Conservation (phyloP, 352 stramenopile species). For the Thalassiosira delicatula region DNA sequence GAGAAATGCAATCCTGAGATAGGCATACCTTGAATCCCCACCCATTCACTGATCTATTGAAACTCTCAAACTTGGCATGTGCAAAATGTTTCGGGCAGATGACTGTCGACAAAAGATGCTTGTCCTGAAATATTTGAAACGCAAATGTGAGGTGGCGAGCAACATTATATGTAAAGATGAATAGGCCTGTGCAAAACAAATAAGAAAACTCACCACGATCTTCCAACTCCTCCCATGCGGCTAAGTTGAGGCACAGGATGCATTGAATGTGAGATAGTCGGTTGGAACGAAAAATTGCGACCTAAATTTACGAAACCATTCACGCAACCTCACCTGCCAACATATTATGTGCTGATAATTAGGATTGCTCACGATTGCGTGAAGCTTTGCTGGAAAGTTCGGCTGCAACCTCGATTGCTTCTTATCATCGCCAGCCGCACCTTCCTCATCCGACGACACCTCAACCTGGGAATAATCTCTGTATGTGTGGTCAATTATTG, state of each 20-base stretch:
- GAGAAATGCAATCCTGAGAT: no score
- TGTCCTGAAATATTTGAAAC: no score
- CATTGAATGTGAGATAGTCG: not conserved
- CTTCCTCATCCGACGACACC: no score
- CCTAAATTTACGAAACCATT: not conserved
- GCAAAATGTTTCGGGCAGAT: slow-evolving; percentile 87
- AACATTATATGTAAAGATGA: no score
- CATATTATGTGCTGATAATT: slow-evolving; percentile 29
- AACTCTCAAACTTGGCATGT: slow-evolving; percentile 67
- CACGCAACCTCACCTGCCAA: slow-evolving; percentile 38
- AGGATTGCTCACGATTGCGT: slow-evolving; percentile 35
- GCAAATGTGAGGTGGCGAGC: no score
- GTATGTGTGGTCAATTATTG: slow-evolving; percentile 31
- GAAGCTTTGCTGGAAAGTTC: slow-evolving; percentile 44
- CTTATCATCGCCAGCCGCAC: slow-evolving; percentile 13
- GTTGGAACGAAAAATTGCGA: not conserved
- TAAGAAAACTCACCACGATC: no score
- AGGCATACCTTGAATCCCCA: slow-evolving; percentile 75
- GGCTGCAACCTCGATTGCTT: slow-evolving; percentile 33
- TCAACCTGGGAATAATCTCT: slow-evolving; percentile 23
- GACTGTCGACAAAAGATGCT: slow-evolving; percentile 17
- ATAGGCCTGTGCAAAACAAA: no score
- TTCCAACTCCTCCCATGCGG: slow-evolving; percentile 40
- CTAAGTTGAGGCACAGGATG: slow-evolving; percentile 1
- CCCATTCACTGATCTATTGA: slow-evolving; percentile 61